Percentiles rank a stretch among this genome's conserved stretches.
phyloP scores from a whole-genome alignment of 768 basidiomycete species.

The Mycena leptocephala region DNA sequence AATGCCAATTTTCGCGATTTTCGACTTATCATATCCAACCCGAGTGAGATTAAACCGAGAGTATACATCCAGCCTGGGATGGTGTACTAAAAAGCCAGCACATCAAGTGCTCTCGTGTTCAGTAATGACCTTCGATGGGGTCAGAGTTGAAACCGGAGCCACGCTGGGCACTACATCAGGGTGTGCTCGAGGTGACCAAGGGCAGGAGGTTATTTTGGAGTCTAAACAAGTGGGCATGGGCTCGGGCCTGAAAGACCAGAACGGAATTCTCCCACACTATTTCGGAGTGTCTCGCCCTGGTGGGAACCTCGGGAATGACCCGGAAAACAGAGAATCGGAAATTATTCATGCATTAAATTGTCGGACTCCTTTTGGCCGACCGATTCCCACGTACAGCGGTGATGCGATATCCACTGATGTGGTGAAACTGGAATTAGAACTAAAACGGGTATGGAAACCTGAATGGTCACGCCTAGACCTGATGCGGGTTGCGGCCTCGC shows the following conservation, averaged over 20 bases:
- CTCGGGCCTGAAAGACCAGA: not conserved
- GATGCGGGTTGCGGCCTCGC: no score
- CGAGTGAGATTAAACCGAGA: not conserved
- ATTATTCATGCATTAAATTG: not conserved
- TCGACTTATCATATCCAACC: not conserved
- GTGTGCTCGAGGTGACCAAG: conserved; percentile 1
- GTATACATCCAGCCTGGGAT: conserved; percentile 2
- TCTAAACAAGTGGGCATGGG: no score
- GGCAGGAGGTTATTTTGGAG: not conserved
- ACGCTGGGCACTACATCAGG: not conserved
- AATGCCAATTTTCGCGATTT: not conserved
- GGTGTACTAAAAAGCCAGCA: conserved; percentile 3
- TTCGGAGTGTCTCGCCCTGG: not conserved
- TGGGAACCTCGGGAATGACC: not conserved
- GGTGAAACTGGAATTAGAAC: not conserved
- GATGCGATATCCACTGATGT: not conserved
- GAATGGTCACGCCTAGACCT: not conserved
- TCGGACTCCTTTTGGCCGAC: not conserved
- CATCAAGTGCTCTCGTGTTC: not conserved
- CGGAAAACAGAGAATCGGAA: no score
- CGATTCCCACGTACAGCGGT: not conserved
- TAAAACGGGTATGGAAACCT: not conserved
- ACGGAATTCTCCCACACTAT: not conserved
- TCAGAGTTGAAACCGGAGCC: not conserved
- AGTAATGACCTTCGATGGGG: not conserved